Evolutionary conservation across 495 filamentous ascomycete species (phyloP), one percentile per base, ranked within the genome.

Genomic region (Immersiella caudata): DNA sequence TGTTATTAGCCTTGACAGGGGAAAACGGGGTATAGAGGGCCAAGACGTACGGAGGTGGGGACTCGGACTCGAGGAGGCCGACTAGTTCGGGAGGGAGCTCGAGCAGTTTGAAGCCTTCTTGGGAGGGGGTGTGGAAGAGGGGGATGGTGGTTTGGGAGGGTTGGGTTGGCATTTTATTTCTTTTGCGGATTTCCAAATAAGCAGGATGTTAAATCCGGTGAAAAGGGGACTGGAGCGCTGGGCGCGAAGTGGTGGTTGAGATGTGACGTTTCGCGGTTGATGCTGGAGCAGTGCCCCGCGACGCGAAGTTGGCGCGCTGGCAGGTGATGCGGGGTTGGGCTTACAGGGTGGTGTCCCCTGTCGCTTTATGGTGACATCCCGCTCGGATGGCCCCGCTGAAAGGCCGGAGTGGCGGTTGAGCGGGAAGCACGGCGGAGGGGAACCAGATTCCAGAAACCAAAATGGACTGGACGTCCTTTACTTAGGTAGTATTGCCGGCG

Each of bases 11-110:
- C 26, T 21, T 22, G 24, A 7, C 7, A 1, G 26, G 0, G 9
- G 21, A 35, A 52, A 14, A 25, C 26, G 54, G 18, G 26, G 62
- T 2, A n/a, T 22, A 3, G 8, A 2, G 5, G 11, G 33, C 55
- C 5, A 12, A 11, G 60, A 81, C 84, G 71, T 82, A 91, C 89
- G 78, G 79, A 0, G 89, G 86, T 56, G 87, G 82, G 71, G 86
- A 78, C 6, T 83, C 76, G 0, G 87, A 86, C 54, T 88, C 82
- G 12, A 96, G 78, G 7, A 91, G 77, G 14, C 86, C 82, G 11
- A 92, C 82, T 9, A 97, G 78, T 24, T 93, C 90, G 8, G 89
- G 82, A 3, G 93, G 88, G 0, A 97, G 85, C 75, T 97, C 93
- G n/a, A 97, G 80, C 12, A 97, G 81, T 29, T 89, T 87, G 75